phyloP scores from a whole-genome alignment of 306 rosid species.

The Vigna unguiculata region DNA sequence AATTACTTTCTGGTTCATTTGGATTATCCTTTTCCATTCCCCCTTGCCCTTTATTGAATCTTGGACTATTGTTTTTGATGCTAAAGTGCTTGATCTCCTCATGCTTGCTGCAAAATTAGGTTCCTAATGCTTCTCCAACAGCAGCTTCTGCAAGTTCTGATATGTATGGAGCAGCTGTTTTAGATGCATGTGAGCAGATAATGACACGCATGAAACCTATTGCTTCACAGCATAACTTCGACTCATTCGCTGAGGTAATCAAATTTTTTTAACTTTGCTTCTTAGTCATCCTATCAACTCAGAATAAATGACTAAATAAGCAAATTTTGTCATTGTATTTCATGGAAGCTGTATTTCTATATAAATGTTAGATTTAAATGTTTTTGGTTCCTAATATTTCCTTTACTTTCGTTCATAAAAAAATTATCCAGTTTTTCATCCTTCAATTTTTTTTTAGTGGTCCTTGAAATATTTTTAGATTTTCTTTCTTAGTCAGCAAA shows the following conservation, averaged over 20 bases:
- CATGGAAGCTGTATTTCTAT: slow-evolving; percentile 30
- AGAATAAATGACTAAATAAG: slow-evolving; percentile 12
- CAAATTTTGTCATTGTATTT: slow-evolving; percentile 27
- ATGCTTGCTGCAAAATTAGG: slow-evolving; percentile 58
- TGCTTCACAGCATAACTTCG: slow-evolving; percentile 66
- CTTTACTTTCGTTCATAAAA: too few relatives aligned
- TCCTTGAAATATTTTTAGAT: too few relatives aligned
- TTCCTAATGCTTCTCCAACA: slow-evolving; percentile 92
- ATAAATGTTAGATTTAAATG: not conserved
- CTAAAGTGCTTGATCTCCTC: slow-evolving; percentile 36
- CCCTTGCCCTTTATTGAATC: slow-evolving; percentile 1
- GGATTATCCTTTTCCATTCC: slow-evolving; percentile 2
- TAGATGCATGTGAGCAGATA: slow-evolving; percentile 94
- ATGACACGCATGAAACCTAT: slow-evolving; percentile 89
- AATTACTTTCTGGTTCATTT: slow-evolving; percentile 15
- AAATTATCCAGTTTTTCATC: too few relatives aligned
- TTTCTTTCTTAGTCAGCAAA: too few relatives aligned
- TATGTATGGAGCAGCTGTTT: slow-evolving; percentile 93
- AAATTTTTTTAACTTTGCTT: slow-evolving; percentile 37
- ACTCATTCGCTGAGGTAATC: slow-evolving; percentile 74
- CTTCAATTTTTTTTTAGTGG: too few relatives aligned
- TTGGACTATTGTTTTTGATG: slow-evolving; percentile 29
- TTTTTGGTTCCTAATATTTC: too few relatives aligned
- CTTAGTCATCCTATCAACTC: slow-evolving; percentile 31
- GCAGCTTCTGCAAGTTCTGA: slow-evolving; percentile 99